These are phyloP conservation scores for Sanghuangporus baumii DNA, from an alignment of 1,284 basidiomycete species.

Conservation along the genomic window DNA sequence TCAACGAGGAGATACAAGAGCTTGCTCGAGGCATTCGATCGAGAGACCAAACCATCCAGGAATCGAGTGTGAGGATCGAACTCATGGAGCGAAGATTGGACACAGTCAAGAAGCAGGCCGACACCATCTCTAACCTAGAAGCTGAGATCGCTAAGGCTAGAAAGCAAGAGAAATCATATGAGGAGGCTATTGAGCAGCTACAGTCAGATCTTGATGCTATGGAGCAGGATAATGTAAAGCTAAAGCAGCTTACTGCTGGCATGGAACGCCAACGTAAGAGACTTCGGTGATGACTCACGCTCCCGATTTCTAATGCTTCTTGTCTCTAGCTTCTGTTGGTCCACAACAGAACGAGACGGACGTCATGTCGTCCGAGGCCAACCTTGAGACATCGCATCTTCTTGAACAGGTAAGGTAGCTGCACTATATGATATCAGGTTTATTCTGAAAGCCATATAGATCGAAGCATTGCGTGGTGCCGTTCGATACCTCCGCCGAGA, in stretches of 20 bases:
- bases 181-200: slow-evolving; percentile 90
- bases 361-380: slow-evolving; percentile 57
- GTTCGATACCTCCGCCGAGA: slow-evolving; percentile 87
- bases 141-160: slow-evolving; percentile 72
- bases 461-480: slow-evolving; percentile 86
- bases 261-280: slow-evolving; percentile 61
- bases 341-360: slow-evolving; percentile 55
- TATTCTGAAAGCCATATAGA: slow-evolving; percentile 36
- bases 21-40: slow-evolving; percentile 78
- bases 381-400: slow-evolving; percentile 78
- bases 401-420: slow-evolving; percentile 64
- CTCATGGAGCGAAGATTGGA: slow-evolving; percentile 92
- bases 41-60: slow-evolving; percentile 88
- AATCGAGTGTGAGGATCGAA: slow-evolving; percentile 88
- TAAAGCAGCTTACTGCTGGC: slow-evolving; percentile 62
- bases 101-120: slow-evolving; percentile 82
- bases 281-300: slow-evolving; percentile 17
- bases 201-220: slow-evolving; percentile 84
- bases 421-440: slow-evolving; percentile 7
- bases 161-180: slow-evolving; percentile 84
- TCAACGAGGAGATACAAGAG: slow-evolving; percentile 87
- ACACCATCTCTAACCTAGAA: slow-evolving; percentile 79
- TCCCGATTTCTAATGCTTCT: neutral
- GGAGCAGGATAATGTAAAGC: slow-evolving; percentile 81
- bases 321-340: slow-evolving; percentile 25